A percentile compares a stretch with the other conserved stretches of the same genome.
Evolutionary conservation across 2,329 filamentous ascomycete species (phyloP).

Genomic region (Elsinoe necatrix): DNA sequence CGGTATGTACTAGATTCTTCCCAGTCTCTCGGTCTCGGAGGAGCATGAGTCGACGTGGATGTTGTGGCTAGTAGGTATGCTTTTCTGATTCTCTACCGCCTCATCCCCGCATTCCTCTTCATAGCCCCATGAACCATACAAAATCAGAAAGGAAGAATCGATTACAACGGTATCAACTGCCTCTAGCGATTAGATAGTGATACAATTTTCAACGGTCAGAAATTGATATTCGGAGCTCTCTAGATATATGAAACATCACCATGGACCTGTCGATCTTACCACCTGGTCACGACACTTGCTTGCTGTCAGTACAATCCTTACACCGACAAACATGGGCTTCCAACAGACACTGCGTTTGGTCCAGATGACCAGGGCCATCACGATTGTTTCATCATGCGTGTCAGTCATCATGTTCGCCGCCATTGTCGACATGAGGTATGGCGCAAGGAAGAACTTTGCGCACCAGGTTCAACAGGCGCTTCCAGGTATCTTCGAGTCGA

Average conservation of each 20-base stretch:
- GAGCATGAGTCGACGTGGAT: neutral
- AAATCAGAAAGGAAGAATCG: conserved; percentile 9
- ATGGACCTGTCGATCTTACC: neutral
- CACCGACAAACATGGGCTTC: conserved; percentile 13
- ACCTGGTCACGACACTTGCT: conserved; percentile 9
- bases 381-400: conserved; percentile 9
- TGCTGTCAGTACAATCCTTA: neutral
- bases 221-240: conserved; percentile 6
- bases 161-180: conserved; percentile 15
- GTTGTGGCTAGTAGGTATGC: conserved; percentile 10
- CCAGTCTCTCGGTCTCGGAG: neutral
- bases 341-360: conserved; percentile 14
- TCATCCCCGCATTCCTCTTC: conserved; percentile 2
- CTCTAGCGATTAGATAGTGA: conserved; percentile 16
- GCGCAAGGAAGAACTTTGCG: conserved; percentile 7
- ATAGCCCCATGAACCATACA: neutral
- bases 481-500: conserved; percentile 6
- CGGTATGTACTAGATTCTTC: neutral
- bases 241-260: conserved; percentile 14
- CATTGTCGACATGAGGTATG: conserved; percentile 11
- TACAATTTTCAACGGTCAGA: conserved; percentile 13
- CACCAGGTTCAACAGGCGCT: neutral
- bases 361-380: conserved; percentile 12
- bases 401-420: conserved; percentile 15
- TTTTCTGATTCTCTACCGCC: conserved; percentile 1